Conservation (phyloP, 441 rosid genomes). For the Gossypium schwendimanii region DNA sequence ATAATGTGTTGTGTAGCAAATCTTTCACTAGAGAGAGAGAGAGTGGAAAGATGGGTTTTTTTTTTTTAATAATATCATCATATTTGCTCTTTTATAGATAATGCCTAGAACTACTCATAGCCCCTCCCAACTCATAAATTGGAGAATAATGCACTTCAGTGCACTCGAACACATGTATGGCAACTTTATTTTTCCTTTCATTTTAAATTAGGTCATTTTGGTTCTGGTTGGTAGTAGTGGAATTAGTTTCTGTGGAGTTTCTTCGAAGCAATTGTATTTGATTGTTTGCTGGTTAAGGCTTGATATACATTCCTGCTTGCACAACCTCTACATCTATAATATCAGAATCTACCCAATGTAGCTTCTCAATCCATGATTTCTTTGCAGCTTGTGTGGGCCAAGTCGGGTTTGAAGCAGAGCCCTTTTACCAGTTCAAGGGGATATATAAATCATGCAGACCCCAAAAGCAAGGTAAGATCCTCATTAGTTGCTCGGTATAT, state of each 20-base stretch:
- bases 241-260: constrained; percentile 75
- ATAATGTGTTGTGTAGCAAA: constrained; percentile 10
- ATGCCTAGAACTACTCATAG: too few relatives aligned
- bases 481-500: not conserved
- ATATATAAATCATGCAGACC: constrained; percentile 57
- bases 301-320: constrained; percentile 19
- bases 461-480: constrained; percentile 69
- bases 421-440: constrained; percentile 10
- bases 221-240: constrained; percentile 84
- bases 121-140: too few relatives aligned
- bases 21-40: not conserved
- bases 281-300: constrained; percentile 56
- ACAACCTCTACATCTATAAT: constrained; percentile 25
- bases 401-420: constrained; percentile 6
- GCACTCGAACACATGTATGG: not conserved
- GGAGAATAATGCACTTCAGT: not conserved
- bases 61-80: too few relatives aligned
- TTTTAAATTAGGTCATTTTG: constrained; percentile 21
- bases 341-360: constrained; percentile 26
- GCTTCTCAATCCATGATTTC: constrained; percentile 28
- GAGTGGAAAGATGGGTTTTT: too few relatives aligned
- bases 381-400: constrained; percentile 48
- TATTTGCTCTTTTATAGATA: too few relatives aligned
- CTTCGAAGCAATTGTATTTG: constrained; percentile 64
- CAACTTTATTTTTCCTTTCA: constrained; percentile 26